Percentiles rank a stretch among this genome's conserved stretches.
Evolutionary conservation across 1,284 basidiomycete genomes (phyloP).

Genomic region (Violaceomyces palustris): DNA sequence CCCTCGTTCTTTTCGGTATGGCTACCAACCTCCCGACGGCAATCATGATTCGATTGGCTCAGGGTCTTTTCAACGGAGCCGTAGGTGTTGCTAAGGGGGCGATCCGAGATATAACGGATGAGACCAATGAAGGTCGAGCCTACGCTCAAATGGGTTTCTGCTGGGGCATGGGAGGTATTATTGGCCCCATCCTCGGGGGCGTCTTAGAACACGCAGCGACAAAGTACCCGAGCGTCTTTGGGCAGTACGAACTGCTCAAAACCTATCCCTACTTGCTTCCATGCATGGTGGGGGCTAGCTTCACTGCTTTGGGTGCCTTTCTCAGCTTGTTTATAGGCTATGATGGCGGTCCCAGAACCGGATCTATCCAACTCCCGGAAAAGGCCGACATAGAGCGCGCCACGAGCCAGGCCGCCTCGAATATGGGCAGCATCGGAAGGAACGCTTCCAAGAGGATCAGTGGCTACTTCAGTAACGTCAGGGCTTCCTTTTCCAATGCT

Average conservation of each 20-base stretch:
- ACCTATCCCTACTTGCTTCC: conserved; percentile 88
- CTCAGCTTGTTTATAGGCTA: conserved; percentile 81
- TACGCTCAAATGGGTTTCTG: conserved; percentile 91
- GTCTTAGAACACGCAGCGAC: conserved; percentile 61
- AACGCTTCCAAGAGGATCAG: conserved; percentile 40
- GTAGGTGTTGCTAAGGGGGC: conserved; percentile 82
- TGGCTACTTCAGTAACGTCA: conserved; percentile 31
- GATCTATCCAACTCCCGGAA: conserved; percentile 39
- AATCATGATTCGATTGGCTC: conserved; percentile 78
- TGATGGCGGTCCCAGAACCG: conserved; percentile 61
- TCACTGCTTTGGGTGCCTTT: conserved; percentile 64
- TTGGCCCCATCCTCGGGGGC: conserved; percentile 70
- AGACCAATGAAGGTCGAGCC: conserved; percentile 84
- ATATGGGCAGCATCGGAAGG: conserved; percentile 31
- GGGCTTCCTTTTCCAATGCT: conserved; percentile 1
- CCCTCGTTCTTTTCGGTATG: conserved; percentile 78
- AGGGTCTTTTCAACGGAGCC: conserved; percentile 91
- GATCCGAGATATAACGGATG: conserved; percentile 79
- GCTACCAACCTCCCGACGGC: conserved; percentile 63
- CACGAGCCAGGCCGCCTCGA: conserved; percentile 11
- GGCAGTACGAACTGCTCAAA: conserved; percentile 61
- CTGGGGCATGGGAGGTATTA: conserved; percentile 85
- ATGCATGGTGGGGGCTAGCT: conserved; percentile 61
- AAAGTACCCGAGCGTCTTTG: conserved; percentile 76
- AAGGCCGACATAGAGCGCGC: conserved; percentile 33